Conservation (phyloP, 2,329 filamentous ascomycete genomes). For the Clathrospora elynae region DNA sequence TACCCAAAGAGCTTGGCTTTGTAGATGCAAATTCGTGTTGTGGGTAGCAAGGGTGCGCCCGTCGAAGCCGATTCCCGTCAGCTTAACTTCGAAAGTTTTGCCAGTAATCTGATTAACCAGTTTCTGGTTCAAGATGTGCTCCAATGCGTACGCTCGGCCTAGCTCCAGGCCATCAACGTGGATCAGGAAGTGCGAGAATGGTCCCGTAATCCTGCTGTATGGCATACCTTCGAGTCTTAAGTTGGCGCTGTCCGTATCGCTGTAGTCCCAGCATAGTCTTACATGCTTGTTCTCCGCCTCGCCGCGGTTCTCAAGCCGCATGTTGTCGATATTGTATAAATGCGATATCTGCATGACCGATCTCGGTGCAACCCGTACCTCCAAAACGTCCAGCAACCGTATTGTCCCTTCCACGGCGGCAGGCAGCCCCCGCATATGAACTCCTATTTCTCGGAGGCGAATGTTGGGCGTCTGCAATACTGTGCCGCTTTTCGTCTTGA, state of each 20-base stretch:
- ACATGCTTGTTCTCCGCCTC: slow-evolving; percentile 24
- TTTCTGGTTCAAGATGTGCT: slow-evolving; percentile 23
- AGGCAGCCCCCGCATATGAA: slow-evolving; percentile 18
- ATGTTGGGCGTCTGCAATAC: background rate
- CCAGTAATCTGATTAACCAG: slow-evolving; percentile 13
- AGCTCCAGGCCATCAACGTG: slow-evolving; percentile 23
- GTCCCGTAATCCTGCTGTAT: slow-evolving; percentile 42
- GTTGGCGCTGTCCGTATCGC: background rate
- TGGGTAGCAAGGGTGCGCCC: background rate
- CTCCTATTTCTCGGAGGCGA: slow-evolving; percentile 34
- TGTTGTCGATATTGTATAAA: slow-evolving; percentile 13
- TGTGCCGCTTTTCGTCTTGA: background rate
- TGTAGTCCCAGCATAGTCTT: slow-evolving; percentile 36
- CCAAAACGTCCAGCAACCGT: slow-evolving; percentile 15
- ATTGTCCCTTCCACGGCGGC: slow-evolving; percentile 1
- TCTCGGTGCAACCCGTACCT: slow-evolving; percentile 26
- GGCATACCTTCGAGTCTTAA: slow-evolving; percentile 20
- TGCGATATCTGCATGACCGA: background rate
- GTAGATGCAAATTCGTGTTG: too few relatives aligned
- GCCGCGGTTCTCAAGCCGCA: slow-evolving; percentile 20
- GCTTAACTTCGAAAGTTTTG: background rate
- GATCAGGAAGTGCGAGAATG: slow-evolving; percentile 43
- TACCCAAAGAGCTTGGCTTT: too few relatives aligned
- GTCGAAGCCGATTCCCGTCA: slow-evolving; percentile 8
- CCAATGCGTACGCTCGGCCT: slow-evolving; percentile 40